Evolutionary conservation across 2,329 filamentous ascomycete genomes (phyloP).

Genomic region (Pseudogymnoascus sp.): DNA sequence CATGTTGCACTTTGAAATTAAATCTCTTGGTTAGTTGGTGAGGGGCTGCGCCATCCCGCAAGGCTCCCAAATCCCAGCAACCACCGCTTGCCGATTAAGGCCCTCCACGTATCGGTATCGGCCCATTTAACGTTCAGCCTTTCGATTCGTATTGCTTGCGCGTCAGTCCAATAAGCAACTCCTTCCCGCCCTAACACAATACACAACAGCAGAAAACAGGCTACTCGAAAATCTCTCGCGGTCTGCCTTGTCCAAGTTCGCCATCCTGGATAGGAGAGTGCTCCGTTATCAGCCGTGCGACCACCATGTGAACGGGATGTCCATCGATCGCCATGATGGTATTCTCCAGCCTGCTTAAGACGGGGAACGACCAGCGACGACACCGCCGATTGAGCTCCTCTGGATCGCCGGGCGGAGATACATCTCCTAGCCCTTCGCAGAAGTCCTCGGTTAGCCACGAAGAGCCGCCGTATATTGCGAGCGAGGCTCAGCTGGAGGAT

Average conservation of each 20-base stretch:
- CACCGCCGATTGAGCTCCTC: conserved; percentile 22
- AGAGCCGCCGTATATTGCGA: conserved; percentile 42
- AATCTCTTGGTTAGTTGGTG: neutral
- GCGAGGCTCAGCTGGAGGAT: conserved; percentile 47
- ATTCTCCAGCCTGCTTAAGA: conserved; percentile 41
- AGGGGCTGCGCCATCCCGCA: conserved; percentile 2
- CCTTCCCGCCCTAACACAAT: neutral
- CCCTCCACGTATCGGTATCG: neutral
- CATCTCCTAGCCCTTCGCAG: conserved; percentile 27
- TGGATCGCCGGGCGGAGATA: conserved; percentile 25
- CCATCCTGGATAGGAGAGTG: neutral
- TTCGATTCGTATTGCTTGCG: conserved; percentile 6
- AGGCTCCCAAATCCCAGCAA: conserved; percentile 6
- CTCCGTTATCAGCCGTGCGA: neutral
- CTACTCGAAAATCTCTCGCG: neutral
- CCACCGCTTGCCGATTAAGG: conserved; percentile 1
- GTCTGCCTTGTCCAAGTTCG: neutral
- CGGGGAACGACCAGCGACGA: conserved; percentile 31
- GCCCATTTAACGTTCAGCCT: neutral
- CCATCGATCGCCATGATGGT: conserved; percentile 41
- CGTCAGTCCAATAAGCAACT: neutral
- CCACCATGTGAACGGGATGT: conserved; percentile 9
- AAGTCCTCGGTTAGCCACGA: conserved; percentile 7
- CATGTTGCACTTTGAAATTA: neutral
- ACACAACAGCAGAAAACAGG: neutral